phyloP scores from a whole-genome alignment of 805 yeast genomes.

The Yamadazyma ubonensis region DNA sequence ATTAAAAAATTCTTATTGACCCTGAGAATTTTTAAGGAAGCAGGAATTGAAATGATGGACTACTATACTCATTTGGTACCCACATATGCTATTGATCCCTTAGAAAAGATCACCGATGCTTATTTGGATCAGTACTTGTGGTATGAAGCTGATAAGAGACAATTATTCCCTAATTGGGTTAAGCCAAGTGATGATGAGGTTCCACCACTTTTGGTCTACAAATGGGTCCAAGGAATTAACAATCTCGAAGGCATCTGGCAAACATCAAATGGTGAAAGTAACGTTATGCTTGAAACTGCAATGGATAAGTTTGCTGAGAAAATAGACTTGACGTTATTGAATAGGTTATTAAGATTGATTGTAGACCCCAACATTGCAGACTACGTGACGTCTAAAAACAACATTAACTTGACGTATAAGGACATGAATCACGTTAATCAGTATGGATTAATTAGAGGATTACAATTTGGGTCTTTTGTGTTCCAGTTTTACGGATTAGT shows the following conservation, averaged over 20 bases:
- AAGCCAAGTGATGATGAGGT: slow-evolving; percentile 94
- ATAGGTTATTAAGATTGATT: slow-evolving; percentile 73
- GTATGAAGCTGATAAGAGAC: slow-evolving; percentile 90
- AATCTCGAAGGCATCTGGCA: slow-evolving; percentile 80
- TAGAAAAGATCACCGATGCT: slow-evolving; percentile 95
- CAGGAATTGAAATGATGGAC: slow-evolving; percentile 86
- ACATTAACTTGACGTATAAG: slow-evolving; percentile 76
- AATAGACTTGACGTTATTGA: slow-evolving; percentile 82
- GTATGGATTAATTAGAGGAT: slow-evolving; percentile 82
- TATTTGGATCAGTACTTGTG: slow-evolving; percentile 92
- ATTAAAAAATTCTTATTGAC: slow-evolving; percentile 80
- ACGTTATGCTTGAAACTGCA: slow-evolving; percentile 80
- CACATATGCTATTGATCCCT: slow-evolving; percentile 82
- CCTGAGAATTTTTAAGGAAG: slow-evolving; percentile 90
- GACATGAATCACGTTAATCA: slow-evolving; percentile 95
- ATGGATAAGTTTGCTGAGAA: slow-evolving; percentile 75
- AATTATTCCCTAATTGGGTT: slow-evolving; percentile 91
- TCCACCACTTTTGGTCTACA: slow-evolving; percentile 87
- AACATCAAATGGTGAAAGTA: slow-evolving; percentile 66
- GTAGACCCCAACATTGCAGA: slow-evolving; percentile 93
- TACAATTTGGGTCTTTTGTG: slow-evolving; percentile 87
- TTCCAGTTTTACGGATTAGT: slow-evolving; percentile 88
- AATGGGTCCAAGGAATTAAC: slow-evolving; percentile 92
- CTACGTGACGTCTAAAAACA: slow-evolving; percentile 88
- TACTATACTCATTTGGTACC: slow-evolving; percentile 82